Base-by-base conservation (phyloP, 352 stramenopile species). In the Phytopythium helicoides region DNA sequence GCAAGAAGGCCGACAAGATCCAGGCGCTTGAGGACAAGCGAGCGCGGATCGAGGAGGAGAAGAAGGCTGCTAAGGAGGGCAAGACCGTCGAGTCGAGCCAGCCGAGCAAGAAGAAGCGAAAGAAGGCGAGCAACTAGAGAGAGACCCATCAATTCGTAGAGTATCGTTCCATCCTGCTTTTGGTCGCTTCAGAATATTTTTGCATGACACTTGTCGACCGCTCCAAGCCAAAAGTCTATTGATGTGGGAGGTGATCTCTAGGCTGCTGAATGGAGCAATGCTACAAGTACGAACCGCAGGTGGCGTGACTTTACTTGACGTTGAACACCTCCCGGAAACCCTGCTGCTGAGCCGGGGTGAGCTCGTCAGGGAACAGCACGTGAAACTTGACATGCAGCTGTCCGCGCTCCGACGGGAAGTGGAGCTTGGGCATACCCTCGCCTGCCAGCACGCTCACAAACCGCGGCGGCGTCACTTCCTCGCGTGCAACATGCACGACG, bases 321-420 rank as follows among this genome's bases (percentile, higher is more conserved):
- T 62, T 62, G 56, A 86, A 86, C 48, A 86, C 58, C 7, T 74
- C 42, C 36, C 70, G 62, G 45, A 86, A 86, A 28, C 80, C 76
- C 47, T 70, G 45, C 35, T 86, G 83, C 49, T 99, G 94, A 39
- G 87, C 67, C 6, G 87, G 64, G 6, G 81, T 89, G 41, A 99
- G 80, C 19, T 71, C 58, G 42, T 96, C 84, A 8, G 96, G 96
- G 68, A 99, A 98, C 55, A 90, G 64, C 4, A 99, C 93, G 53
- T 98, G 87, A 72, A 98, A 98, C 31, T 96, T 98, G 54, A 98
- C 92, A 67, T 96, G 96, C 47, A 99, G 65, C 60, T 97, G 73
- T 16, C 95, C 73, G 31, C 55, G 74, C 57, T 96, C 80, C 16
- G 83, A 95, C 19, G 89, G 68, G 18, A 89, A 85, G 65, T 97